Conservation (phyloP, 2,329 filamentous ascomycete genomes). For the Penicillium frequentans region DNA sequence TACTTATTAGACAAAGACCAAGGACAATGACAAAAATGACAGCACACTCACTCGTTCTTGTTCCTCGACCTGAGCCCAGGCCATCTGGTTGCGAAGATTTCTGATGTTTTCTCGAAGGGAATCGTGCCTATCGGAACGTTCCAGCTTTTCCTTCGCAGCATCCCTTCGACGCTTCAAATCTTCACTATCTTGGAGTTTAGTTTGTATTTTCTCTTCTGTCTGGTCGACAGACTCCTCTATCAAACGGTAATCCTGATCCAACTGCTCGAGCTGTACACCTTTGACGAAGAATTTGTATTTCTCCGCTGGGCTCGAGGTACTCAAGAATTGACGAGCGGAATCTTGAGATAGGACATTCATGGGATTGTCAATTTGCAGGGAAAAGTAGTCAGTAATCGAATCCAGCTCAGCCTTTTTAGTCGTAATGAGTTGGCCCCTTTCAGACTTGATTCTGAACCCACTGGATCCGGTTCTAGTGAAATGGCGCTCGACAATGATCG, state of each 20-base stretch:
- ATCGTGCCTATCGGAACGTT: constrained; percentile 65
- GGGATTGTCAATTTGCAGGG: constrained; percentile 92
- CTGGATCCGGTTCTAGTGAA: constrained; percentile 74
- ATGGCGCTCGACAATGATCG: constrained; percentile 86
- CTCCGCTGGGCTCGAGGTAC: constrained; percentile 73
- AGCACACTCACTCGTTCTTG: constrained; percentile 57
- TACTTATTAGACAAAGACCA: constrained; percentile 9
- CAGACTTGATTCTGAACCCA: constrained; percentile 83
- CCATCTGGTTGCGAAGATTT: constrained; percentile 64
- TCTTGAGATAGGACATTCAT: constrained; percentile 96
- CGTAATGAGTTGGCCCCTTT: constrained; percentile 68
- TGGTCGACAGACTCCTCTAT: constrained; percentile 76
- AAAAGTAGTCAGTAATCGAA: constrained; percentile 90
- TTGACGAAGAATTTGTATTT: constrained; percentile 98
- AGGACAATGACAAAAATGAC: not conserved
- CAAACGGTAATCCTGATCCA: constrained; percentile 87
- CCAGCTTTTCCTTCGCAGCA: constrained; percentile 64
- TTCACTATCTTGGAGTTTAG: constrained; percentile 63
- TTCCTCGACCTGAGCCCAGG: constrained; percentile 85
- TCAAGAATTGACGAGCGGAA: constrained; percentile 89
- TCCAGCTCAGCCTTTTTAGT: constrained; percentile 85
- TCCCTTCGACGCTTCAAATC: constrained; percentile 59
- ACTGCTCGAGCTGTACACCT: constrained; percentile 87
- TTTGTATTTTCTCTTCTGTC: constrained; percentile 63
- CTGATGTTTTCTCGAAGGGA: constrained; percentile 62